These are phyloP conservation scores for Pisolithus sp. DNA, from an alignment of 768 basidiomycete genomes.

Conservation along the genomic window DNA sequence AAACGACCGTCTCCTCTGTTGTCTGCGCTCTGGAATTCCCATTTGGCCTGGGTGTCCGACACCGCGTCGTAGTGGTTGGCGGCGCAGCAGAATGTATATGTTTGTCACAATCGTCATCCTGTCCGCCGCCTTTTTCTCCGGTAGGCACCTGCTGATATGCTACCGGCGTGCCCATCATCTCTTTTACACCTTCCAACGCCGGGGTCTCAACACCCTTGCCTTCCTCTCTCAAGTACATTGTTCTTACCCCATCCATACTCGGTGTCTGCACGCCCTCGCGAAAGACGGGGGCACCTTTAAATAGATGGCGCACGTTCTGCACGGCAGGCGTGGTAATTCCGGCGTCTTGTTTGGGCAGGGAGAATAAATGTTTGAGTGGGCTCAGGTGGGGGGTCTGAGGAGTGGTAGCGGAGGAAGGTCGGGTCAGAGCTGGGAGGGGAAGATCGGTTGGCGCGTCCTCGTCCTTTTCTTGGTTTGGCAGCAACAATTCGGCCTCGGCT, in stretches of 20 bases:
- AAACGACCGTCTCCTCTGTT: background rate
- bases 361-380: slow-evolving; percentile 28
- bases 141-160: slow-evolving; percentile 14
- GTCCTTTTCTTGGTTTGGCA: slow-evolving; percentile 15
- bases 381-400: slow-evolving; percentile 26
- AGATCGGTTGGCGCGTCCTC: slow-evolving; percentile 6
- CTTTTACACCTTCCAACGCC: slow-evolving; percentile 21
- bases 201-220: slow-evolving; percentile 12
- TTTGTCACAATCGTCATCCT: background rate
- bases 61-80: slow-evolving; percentile 9
- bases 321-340: slow-evolving; percentile 19
- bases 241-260: slow-evolving; percentile 27
- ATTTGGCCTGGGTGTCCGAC: slow-evolving; percentile 5
- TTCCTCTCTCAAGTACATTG: slow-evolving; percentile 22
- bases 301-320: slow-evolving; percentile 28
- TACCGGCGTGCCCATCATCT: slow-evolving; percentile 26
- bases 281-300: slow-evolving; percentile 10
- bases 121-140: background rate
- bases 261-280: slow-evolving; percentile 22
- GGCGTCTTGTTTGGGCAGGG: slow-evolving; percentile 9
- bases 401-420: background rate
- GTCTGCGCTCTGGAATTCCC: background rate
- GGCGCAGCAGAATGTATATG: background rate
- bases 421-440: slow-evolving; percentile 1
- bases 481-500: background rate